Conservation (phyloP, 169 alveolate species). For the Plasmodium cynomolgi region DNA sequence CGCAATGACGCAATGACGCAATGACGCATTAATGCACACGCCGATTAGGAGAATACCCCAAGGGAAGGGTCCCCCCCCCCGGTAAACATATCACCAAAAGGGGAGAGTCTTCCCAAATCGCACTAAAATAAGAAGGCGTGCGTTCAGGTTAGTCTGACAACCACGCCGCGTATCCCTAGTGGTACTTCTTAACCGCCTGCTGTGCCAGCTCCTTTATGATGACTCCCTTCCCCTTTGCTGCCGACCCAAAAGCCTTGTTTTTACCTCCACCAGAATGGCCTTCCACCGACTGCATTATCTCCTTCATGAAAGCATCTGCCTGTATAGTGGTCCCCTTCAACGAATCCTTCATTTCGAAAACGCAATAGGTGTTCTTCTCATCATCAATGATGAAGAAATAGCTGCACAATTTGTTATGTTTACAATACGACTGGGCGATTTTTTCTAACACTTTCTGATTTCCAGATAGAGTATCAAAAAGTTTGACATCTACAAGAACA, state of each 20-base stretch:
- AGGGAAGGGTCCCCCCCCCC: background rate
- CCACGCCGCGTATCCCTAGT: background rate
- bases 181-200: slow-evolving; percentile 20
- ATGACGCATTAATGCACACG: background rate
- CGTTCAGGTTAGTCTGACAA: background rate
- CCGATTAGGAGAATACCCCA: background rate
- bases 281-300: slow-evolving; percentile 56
- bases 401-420: slow-evolving; percentile 41
- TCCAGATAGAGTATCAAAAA: slow-evolving; percentile 64
- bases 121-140: background rate
- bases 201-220: slow-evolving; percentile 20
- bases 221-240: slow-evolving; percentile 24
- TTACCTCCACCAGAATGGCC: slow-evolving; percentile 75
- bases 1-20: too few relatives aligned
- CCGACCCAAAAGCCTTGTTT: slow-evolving; percentile 72
- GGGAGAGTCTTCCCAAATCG: background rate
- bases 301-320: slow-evolving; percentile 70
- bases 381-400: slow-evolving; percentile 61
- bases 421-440: slow-evolving; percentile 54
- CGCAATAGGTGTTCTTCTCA: slow-evolving; percentile 68
- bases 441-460: slow-evolving; percentile 72
- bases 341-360: slow-evolving; percentile 68
- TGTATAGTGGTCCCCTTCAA: slow-evolving; percentile 57
- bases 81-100: background rate
- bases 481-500: slow-evolving; percentile 35